These are phyloP conservation scores for Penstemon newberryi DNA, from an alignment of 257 asterid species.

Conservation along the genomic window DNA sequence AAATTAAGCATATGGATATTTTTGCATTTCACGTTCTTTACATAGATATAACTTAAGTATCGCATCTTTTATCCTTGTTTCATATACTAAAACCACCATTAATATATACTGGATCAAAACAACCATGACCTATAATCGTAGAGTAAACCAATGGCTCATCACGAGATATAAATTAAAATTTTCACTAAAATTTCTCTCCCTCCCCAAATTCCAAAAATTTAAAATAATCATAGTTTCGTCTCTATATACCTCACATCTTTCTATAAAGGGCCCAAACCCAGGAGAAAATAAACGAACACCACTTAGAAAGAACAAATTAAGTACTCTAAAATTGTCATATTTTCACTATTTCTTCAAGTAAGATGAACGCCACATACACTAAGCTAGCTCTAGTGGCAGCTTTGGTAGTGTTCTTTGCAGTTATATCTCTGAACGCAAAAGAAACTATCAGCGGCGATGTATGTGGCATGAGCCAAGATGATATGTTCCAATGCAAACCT, in stretches of 20 bases:
- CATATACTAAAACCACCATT: no score
- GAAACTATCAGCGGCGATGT: neutral
- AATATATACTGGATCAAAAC: no score
- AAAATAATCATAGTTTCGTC: neutral
- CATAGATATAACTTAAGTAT: no score
- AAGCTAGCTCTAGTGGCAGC: conserved; percentile 17
- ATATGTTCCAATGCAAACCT: conserved; percentile 35
- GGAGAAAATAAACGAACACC: neutral
- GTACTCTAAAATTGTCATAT: no score
- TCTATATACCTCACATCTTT: neutral
- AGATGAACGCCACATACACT: conserved; percentile 23
- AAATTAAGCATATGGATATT: no score
- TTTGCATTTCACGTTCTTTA: no score
- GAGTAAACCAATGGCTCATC: no score
- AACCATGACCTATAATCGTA: no score
- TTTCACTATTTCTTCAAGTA: neutral
- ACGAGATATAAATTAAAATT: no score
- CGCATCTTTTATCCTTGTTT: no score
- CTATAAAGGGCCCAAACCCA: neutral
- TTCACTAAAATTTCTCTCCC: neutral
- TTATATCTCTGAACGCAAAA: conserved; percentile 12
- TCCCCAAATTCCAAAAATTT: neutral
- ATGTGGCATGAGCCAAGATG: conserved; percentile 33
- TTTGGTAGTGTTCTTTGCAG: conserved; percentile 14
- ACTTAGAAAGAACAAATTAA: neutral